phyloP scores from a whole-genome alignment of 2,329 filamentous ascomycete species.

The Aspergillus sp. region DNA sequence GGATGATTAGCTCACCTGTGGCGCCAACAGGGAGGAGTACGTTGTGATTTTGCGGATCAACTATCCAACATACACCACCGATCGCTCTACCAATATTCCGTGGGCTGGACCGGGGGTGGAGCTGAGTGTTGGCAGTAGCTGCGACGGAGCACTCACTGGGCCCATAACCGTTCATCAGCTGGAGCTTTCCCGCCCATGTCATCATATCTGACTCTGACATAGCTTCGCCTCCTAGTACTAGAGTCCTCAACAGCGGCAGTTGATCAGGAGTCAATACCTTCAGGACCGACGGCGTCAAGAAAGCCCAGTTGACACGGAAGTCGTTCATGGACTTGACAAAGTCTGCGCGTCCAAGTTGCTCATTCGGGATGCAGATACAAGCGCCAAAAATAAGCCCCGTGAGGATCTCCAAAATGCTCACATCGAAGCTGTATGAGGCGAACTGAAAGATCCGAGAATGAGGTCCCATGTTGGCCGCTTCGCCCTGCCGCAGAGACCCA shows the following conservation, averaged over 20 bases:
- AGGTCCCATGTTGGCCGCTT: slow-evolving; percentile 3
- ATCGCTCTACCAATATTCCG: slow-evolving; percentile 11
- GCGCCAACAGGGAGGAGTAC: slow-evolving; percentile 36
- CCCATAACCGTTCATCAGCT: slow-evolving; percentile 36
- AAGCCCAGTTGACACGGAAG: slow-evolving; percentile 38
- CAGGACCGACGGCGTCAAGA: slow-evolving; percentile 40
- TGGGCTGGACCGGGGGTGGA: background rate
- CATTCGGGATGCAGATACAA: slow-evolving; percentile 22
- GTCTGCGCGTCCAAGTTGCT: slow-evolving; percentile 24
- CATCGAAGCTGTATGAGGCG: slow-evolving; percentile 19
- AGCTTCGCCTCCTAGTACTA: slow-evolving; percentile 31
- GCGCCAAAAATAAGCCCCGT: slow-evolving; percentile 14
- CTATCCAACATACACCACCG: slow-evolving; percentile 16
- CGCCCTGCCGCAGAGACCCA: background rate
- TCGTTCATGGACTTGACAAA: slow-evolving; percentile 35
- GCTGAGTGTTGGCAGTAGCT: slow-evolving; percentile 5
- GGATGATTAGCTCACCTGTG: slow-evolving; percentile 45
- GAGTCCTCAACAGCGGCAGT: slow-evolving; percentile 38
- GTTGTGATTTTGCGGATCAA: slow-evolving; percentile 9
- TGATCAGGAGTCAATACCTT: slow-evolving; percentile 30
- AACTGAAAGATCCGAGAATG: slow-evolving; percentile 17
- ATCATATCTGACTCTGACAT: slow-evolving; percentile 36
- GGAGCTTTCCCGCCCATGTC: slow-evolving; percentile 38
- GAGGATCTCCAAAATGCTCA: slow-evolving; percentile 14
- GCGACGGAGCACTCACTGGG: slow-evolving; percentile 21